Percentiles rank a stretch among this genome's conserved stretches.
phyloP scores from a whole-genome alignment of 805 yeast genomes.

The Metschnikowia koreensis region DNA sequence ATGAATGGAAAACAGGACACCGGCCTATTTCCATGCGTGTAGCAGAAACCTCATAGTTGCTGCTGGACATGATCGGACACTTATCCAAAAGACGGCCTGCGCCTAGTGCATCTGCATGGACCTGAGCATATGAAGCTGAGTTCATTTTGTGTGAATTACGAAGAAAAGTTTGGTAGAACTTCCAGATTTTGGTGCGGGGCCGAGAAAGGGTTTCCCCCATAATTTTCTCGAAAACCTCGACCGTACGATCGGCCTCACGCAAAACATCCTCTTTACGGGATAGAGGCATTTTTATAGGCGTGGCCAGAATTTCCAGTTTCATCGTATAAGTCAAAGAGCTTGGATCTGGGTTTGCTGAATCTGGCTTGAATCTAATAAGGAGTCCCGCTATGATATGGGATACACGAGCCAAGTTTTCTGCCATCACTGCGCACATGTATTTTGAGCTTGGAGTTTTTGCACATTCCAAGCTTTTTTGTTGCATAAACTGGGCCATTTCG shows the following conservation, averaged over 20 bases:
- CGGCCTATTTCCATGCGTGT: conserved; percentile 11
- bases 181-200: conserved; percentile 32
- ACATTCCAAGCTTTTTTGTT: conserved; percentile 9
- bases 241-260: conserved; percentile 15
- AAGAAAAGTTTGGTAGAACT: conserved; percentile 38
- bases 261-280: conserved; percentile 15
- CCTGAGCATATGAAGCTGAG: conserved; percentile 30
- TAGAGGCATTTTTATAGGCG: conserved; percentile 5
- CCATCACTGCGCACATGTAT: conserved; percentile 25
- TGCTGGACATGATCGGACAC: conserved; percentile 26
- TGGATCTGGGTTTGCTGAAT: not conserved
- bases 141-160: conserved; percentile 29
- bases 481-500: conserved; percentile 16
- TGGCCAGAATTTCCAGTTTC: not conserved
- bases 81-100: conserved; percentile 15
- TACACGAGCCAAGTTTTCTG: conserved; percentile 30
- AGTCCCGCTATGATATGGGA: conserved; percentile 35
- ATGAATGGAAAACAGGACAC: conserved; percentile 20
- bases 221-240: conserved; percentile 9
- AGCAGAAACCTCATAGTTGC: conserved; percentile 27
- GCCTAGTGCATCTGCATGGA: conserved; percentile 20
- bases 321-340: not conserved
- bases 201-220: conserved; percentile 5
- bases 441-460: conserved; percentile 12
- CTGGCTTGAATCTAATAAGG: conserved; percentile 25